phyloP scores from a whole-genome alignment of 306 rosid genomes.

The peach (Prunus persica) region DNA sequence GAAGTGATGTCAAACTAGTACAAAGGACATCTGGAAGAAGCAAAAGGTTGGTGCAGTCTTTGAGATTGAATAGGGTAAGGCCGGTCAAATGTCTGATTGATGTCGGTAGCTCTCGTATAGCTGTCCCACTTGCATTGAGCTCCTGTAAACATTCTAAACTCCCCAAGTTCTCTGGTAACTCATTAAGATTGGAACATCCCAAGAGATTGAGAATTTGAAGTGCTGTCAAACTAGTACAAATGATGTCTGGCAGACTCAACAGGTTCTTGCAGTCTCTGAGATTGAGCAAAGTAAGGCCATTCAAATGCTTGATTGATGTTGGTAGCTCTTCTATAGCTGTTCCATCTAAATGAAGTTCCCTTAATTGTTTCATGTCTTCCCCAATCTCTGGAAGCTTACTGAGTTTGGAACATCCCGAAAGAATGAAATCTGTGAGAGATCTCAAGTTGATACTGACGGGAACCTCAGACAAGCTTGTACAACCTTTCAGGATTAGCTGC shows the following conservation, averaged over 20 bases:
- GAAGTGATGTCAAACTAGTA: neutral
- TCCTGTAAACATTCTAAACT: too few species aligned
- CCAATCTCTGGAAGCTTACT: neutral
- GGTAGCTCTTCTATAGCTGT: conserved; percentile 5
- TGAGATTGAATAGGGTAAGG: neutral
- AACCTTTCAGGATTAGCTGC: neutral
- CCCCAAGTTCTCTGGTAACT: too few species aligned
- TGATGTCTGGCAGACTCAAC: too few species aligned
- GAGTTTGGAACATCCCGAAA: neutral
- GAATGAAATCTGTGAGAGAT: neutral
- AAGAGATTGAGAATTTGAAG: too few species aligned
- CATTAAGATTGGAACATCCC: too few species aligned
- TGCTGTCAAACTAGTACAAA: too few species aligned
- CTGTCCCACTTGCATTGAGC: conserved; percentile 14
- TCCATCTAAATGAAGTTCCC: conserved; percentile 14
- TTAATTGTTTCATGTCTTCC: conserved; percentile 7
- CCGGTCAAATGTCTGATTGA: conserved; percentile 7
- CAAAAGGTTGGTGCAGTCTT: neutral
- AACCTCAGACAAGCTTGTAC: neutral
- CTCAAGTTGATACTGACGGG: neutral
- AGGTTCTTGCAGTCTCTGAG: too few species aligned
- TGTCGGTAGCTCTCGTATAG: neutral
- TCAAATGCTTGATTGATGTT: neutral
- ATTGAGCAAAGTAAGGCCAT: too few species aligned
- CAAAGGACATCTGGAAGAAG: conserved; percentile 3